These are phyloP conservation scores for Fistulifera solaris DNA, from an alignment of 108 stramenopile species.

Conservation along the genomic window DNA sequence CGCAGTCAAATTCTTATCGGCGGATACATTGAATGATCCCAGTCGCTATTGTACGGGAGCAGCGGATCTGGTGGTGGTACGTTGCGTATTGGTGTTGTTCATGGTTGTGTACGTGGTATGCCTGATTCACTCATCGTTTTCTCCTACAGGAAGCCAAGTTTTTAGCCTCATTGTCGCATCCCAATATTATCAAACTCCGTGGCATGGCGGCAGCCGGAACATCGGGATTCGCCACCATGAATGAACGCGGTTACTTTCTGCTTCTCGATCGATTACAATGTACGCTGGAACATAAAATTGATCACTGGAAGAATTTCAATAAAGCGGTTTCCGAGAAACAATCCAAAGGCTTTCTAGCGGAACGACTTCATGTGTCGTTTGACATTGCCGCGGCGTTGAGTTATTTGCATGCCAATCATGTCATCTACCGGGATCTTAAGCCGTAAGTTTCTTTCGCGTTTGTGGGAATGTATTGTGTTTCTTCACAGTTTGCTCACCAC, in stretches of 20 bases:
- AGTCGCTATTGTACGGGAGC: conserved; percentile 58
- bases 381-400: conserved; percentile 63
- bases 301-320: conserved; percentile 35
- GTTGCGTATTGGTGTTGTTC: conserved; percentile 7
- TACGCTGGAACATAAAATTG: conserved; percentile 54
- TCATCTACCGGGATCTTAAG: conserved; percentile 76
- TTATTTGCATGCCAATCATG: conserved; percentile 54
- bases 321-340: conserved; percentile 14
- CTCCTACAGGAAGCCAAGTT: conserved; percentile 37
- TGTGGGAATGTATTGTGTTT: no score
- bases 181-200: conserved; percentile 55
- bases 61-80: conserved; percentile 62
- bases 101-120: background rate
- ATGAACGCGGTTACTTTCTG: conserved; percentile 68
- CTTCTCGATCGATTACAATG: conserved; percentile 71
- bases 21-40: conserved; percentile 39
- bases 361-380: conserved; percentile 61
- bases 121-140: background rate
- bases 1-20: conserved; percentile 59
- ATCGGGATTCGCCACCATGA: conserved; percentile 33
- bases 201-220: conserved; percentile 73
- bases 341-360: conserved; percentile 36
- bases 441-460: conserved; percentile 7
- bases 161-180: conserved; percentile 41
- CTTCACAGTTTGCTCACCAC: background rate